Percentiles rank a stretch among this genome's conserved stretches.
Evolutionary conservation across 2,329 filamentous ascomycete genomes (phyloP).

Genomic region (Aspergillus proliferans): DNA sequence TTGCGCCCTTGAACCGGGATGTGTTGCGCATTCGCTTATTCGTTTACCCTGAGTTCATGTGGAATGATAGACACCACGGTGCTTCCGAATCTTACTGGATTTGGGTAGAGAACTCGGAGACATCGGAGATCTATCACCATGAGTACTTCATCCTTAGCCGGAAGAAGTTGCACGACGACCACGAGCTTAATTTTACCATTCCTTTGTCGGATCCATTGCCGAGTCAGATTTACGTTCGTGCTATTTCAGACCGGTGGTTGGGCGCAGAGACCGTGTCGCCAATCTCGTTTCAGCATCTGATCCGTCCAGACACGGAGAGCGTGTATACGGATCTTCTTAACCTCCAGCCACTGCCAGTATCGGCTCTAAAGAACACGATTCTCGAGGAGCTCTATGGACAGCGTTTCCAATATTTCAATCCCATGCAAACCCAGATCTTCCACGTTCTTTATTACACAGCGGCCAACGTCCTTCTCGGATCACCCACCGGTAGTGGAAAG

Average conservation of each 20-base stretch:
- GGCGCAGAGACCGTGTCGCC: constrained; percentile 93
- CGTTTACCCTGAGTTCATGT: constrained; percentile 82
- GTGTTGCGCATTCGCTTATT: constrained; percentile 85
- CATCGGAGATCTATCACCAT: constrained; percentile 94
- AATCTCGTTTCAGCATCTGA: constrained; percentile 95
- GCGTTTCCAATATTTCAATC: constrained; percentile 94
- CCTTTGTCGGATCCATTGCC: constrained; percentile 88
- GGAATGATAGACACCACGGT: constrained; percentile 92
- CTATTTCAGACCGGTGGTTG: constrained; percentile 91
- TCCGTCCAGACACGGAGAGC: constrained; percentile 93
- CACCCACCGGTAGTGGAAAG: constrained; percentile 94
- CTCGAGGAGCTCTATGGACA: constrained; percentile 84
- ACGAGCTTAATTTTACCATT: constrained; percentile 96
- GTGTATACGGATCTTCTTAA: constrained; percentile 93
- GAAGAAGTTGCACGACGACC: constrained; percentile 87
- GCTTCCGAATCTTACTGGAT: constrained; percentile 96
- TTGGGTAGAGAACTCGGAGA: constrained; percentile 98
- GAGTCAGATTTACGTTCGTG: constrained; percentile 90
- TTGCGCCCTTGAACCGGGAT: constrained; percentile 89
- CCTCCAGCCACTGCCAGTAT: constrained; percentile 80
- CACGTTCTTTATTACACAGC: constrained; percentile 90
- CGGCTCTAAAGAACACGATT: constrained; percentile 76
- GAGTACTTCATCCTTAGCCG: constrained; percentile 92
- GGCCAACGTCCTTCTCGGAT: constrained; percentile 88
- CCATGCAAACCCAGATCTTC: constrained; percentile 99